Conservation (phyloP, 2,329 filamentous ascomycete species). For the Clarireedia hainanense region DNA sequence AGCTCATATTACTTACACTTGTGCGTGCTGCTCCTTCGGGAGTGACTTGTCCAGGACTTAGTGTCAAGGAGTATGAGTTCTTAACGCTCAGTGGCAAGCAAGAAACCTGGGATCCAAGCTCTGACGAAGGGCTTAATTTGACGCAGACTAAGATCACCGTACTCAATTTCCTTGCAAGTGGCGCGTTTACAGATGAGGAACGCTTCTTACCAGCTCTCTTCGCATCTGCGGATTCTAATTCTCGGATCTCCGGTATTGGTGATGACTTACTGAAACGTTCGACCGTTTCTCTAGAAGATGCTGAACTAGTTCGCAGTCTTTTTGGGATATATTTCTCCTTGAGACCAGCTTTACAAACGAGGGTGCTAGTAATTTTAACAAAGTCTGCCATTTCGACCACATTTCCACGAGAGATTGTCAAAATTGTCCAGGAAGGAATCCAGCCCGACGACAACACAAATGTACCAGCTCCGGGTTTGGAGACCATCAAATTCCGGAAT, state of each 20-base stretch:
- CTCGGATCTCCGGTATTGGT: slow-evolving; percentile 71
- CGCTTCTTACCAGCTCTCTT: slow-evolving; percentile 78
- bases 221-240: slow-evolving; percentile 76
- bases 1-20: slow-evolving; percentile 63
- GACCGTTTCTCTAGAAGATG: slow-evolving; percentile 65
- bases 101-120: slow-evolving; percentile 57
- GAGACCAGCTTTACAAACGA: slow-evolving; percentile 66
- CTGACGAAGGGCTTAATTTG: slow-evolving; percentile 55
- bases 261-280: slow-evolving; percentile 84
- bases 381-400: slow-evolving; percentile 69
- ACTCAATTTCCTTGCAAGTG: slow-evolving; percentile 69
- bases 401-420: slow-evolving; percentile 59
- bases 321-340: slow-evolving; percentile 68
- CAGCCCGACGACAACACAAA: slow-evolving; percentile 34
- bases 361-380: slow-evolving; percentile 66
- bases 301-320: slow-evolving; percentile 52
- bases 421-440: slow-evolving; percentile 61
- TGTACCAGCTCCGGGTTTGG: slow-evolving; percentile 33
- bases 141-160: slow-evolving; percentile 62
- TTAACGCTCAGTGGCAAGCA: slow-evolving; percentile 58
- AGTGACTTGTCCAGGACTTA: slow-evolving; percentile 46
- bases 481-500: slow-evolving; percentile 70
- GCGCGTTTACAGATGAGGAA: slow-evolving; percentile 75
- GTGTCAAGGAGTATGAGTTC: slow-evolving; percentile 59
- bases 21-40: slow-evolving; percentile 30